Evolutionary conservation across 495 filamentous ascomycete species (phyloP).

Genomic region (Neurospora pannonica): DNA sequence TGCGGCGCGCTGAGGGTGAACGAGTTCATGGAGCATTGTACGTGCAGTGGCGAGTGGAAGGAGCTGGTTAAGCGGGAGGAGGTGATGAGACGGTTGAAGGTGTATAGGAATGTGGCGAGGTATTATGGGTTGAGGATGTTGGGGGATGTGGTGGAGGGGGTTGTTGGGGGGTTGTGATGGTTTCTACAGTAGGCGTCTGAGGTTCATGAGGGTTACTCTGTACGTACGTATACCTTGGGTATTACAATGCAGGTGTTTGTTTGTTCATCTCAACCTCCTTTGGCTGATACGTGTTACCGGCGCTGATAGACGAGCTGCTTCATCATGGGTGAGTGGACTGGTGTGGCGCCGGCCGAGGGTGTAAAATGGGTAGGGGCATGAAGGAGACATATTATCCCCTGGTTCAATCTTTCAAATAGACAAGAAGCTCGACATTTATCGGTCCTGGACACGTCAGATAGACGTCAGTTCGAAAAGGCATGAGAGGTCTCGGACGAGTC

Average conservation of each 20-base stretch:
- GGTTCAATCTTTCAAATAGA: too few species aligned
- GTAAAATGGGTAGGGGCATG: too few species aligned
- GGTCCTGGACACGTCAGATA: neutral
- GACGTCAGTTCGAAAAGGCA: neutral
- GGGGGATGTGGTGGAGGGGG: constrained; percentile 57
- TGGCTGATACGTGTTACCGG: neutral
- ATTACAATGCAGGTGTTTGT: neutral
- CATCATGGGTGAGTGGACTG: neutral
- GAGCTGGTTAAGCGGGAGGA: constrained; percentile 62
- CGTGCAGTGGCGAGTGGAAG: constrained; percentile 77
- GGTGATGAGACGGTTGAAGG: constrained; percentile 52
- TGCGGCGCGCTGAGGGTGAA: constrained; percentile 62
- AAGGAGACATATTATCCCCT: too few species aligned
- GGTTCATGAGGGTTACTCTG: neutral
- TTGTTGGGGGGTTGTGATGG: constrained; percentile 31
- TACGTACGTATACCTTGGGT: neutral
- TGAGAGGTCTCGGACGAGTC: neutral
- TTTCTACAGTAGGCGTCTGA: neutral
- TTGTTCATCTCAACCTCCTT: neutral
- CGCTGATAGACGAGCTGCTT: neutral
- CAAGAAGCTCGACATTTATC: too few species aligned
- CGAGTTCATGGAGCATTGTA: constrained; percentile 96
- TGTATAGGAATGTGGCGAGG: constrained; percentile 63
- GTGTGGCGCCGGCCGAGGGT: neutral
- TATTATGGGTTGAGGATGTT: constrained; percentile 77